A percentile compares a stretch with the other conserved stretches of the same genome.
Conservation (phyloP, 2,329 filamentous ascomycete species). For the Fusarium brevicatenulatum region DNA sequence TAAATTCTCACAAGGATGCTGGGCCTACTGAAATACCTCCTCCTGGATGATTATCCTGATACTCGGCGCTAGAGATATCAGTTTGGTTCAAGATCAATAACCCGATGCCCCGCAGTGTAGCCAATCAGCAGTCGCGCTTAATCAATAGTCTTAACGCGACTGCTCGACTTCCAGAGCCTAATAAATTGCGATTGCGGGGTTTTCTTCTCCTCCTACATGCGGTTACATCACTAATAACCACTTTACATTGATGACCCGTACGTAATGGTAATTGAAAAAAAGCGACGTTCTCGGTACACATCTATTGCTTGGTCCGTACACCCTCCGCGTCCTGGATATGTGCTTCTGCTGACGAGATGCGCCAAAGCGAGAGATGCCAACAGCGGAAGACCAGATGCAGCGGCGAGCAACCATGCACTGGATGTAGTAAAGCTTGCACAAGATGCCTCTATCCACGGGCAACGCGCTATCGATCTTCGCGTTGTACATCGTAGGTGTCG, state of each 20-base stretch:
- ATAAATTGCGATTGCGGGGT: not conserved
- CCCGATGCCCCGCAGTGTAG: too few species aligned
- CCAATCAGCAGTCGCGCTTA: not conserved
- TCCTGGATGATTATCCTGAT: too few species aligned
- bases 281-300: not conserved
- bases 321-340: not conserved
- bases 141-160: not conserved
- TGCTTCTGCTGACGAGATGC: not conserved
- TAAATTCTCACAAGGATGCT: too few species aligned
- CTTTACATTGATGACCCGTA: not conserved
- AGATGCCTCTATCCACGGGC: not conserved
- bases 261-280: not conserved
- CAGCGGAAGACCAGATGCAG: not conserved
- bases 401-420: not conserved
- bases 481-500: not conserved
- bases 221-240: too few species aligned
- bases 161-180: accelerated
- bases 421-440: not conserved
- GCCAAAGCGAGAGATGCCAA: not conserved
- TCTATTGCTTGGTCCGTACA: not conserved
- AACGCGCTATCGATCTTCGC: not conserved
- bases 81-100: not conserved
- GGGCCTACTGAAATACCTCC: accelerated
- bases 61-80: not conserved
- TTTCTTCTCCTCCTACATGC: not conserved